Conservation (phyloP, 108 stramenopile species). For the Cyclotella kingstonii region DNA sequence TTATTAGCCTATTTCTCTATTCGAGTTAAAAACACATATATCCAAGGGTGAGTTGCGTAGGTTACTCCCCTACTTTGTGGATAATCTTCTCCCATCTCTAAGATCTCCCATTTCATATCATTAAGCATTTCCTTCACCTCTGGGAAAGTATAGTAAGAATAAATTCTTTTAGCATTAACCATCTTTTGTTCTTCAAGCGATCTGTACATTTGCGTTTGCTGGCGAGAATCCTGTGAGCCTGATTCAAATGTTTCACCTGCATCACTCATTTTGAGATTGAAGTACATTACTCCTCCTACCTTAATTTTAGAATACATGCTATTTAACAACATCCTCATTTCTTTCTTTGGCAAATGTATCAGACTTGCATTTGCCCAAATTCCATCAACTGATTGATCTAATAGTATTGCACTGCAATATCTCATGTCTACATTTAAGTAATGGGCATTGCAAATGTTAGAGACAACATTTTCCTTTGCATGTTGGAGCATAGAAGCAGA, state of each 20-base stretch:
- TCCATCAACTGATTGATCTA: constrained; percentile 21
- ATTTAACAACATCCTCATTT: background rate
- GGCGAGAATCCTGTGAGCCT: constrained; percentile 12
- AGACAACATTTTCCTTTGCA: constrained; percentile 13
- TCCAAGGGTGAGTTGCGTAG: constrained; percentile 13
- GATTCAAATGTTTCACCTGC: constrained; percentile 22
- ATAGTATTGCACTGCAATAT: constrained; percentile 1
- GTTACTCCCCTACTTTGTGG: background rate
- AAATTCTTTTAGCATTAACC: constrained; percentile 14
- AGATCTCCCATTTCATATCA: constrained; percentile 14
- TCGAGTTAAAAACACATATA: constrained; percentile 25
- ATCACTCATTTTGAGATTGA: constrained; percentile 12
- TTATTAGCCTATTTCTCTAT: constrained; percentile 4
- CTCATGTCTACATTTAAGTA: constrained; percentile 33
- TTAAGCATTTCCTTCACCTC: constrained; percentile 19
- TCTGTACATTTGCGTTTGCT: background rate
- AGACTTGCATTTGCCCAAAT: constrained; percentile 28
- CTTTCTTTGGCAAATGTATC: constrained; percentile 24
- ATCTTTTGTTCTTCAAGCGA: background rate
- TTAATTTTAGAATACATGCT: constrained; percentile 11
- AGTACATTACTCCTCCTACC: constrained; percentile 28
- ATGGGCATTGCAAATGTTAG: constrained; percentile 25
- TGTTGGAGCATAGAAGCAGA: constrained; percentile 14
- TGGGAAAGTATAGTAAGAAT: constrained; percentile 15
- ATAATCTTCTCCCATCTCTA: constrained; percentile 26